phyloP scores from a whole-genome alignment of 2,329 filamentous ascomycete species.

The Penicillium sp. region DNA sequence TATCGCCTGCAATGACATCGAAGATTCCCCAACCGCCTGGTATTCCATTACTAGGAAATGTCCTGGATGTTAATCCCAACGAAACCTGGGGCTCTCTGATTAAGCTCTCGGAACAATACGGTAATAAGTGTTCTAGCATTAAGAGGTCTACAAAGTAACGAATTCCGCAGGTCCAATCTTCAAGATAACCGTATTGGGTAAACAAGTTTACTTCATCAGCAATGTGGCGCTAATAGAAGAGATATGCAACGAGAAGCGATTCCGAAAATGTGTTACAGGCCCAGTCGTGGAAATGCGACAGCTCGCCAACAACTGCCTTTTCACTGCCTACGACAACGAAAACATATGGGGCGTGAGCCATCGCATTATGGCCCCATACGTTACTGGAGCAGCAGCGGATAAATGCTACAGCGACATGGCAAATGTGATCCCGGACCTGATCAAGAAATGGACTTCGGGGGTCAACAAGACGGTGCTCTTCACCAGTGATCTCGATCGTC shows the following conservation, averaged over 20 bases:
- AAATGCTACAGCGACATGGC: slow-evolving; percentile 51
- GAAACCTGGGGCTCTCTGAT: slow-evolving; percentile 54
- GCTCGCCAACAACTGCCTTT: slow-evolving; percentile 64
- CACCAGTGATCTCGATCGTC: slow-evolving; percentile 53
- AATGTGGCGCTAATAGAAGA: slow-evolving; percentile 62
- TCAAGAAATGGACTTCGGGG: slow-evolving; percentile 52
- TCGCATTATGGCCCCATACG: slow-evolving; percentile 48
- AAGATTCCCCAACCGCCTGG: slow-evolving; percentile 53
- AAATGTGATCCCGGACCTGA: slow-evolving; percentile 51
- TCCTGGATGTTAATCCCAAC: slow-evolving; percentile 51
- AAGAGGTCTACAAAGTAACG: background rate
- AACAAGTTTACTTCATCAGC: slow-evolving; percentile 53
- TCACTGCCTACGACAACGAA: slow-evolving; percentile 56
- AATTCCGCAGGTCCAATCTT: slow-evolving; percentile 57
- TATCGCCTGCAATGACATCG: background rate
- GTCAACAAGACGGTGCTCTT: slow-evolving; percentile 45
- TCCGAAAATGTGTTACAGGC: slow-evolving; percentile 54
- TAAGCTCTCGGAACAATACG: slow-evolving; percentile 50
- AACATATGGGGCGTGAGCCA: slow-evolving; percentile 66
- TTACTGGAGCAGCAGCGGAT: slow-evolving; percentile 43
- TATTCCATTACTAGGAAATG: slow-evolving; percentile 54
- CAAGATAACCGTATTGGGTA: slow-evolving; percentile 52
- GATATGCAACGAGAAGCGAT: slow-evolving; percentile 65
- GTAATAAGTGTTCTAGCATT: slow-evolving; percentile 23
- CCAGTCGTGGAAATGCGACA: slow-evolving; percentile 59